Conservation (phyloP, 2,329 filamentous ascomycete species). For the Penicillium psychrosexuale region DNA sequence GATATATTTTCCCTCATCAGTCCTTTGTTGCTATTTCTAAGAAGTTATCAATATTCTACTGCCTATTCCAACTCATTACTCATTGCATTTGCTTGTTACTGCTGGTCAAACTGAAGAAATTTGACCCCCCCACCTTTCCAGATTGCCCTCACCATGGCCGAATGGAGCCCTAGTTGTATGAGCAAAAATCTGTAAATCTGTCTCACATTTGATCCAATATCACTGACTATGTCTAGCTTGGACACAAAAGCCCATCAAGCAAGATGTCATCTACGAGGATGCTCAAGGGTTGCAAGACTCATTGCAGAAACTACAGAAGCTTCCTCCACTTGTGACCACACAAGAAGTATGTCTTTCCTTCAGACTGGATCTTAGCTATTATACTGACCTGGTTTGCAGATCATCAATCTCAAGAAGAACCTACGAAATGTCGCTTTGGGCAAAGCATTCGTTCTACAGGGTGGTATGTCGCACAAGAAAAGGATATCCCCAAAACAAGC, state of each 20-base stretch:
- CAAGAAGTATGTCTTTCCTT: slow-evolving; percentile 35
- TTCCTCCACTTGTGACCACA: slow-evolving; percentile 49
- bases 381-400: slow-evolving; percentile 41
- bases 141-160: slow-evolving; percentile 19
- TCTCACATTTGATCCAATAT: neutral
- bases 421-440: slow-evolving; percentile 84
- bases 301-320: slow-evolving; percentile 41
- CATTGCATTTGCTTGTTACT: neutral
- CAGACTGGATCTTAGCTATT: neutral
- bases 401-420: slow-evolving; percentile 71
- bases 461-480: slow-evolving; percentile 53
- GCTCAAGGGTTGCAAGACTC: slow-evolving; percentile 38
- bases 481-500: neutral
- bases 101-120: neutral
- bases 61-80: no score
- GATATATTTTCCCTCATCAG: neutral
- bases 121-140: neutral
- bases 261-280: slow-evolving; percentile 49
- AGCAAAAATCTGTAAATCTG: neutral
- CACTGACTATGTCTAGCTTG: slow-evolving; percentile 31
- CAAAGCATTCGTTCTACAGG: slow-evolving; percentile 90
- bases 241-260: slow-evolving; percentile 46
- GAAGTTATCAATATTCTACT: neutral
- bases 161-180: slow-evolving; percentile 34
- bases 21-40: neutral